phyloP scores from a whole-genome alignment of 148 eudicot species.

The Hydrangea macrophylla region DNA sequence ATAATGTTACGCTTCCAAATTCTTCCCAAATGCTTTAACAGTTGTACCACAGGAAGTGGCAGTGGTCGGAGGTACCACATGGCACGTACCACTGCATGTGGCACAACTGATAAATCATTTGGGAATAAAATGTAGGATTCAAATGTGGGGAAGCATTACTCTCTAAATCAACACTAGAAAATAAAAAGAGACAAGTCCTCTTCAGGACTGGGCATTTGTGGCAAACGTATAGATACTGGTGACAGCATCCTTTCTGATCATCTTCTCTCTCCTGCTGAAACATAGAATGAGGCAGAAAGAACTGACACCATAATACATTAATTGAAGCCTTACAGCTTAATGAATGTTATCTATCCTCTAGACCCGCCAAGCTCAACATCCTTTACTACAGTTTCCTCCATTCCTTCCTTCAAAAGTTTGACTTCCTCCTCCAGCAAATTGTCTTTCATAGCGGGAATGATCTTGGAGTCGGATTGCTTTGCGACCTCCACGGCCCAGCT shows the following conservation, averaged over 20 bases:
- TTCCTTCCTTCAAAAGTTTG: slow-evolving; percentile 30
- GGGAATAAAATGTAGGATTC: no score
- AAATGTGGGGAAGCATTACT: no score
- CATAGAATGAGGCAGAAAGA: neutral
- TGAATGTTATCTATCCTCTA: slow-evolving; percentile 2
- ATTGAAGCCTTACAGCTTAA: neutral
- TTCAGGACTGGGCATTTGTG: no score
- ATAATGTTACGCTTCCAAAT: no score
- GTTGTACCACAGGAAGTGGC: no score
- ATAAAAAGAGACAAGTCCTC: neutral
- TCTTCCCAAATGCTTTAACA: no score
- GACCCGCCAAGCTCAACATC: slow-evolving; percentile 26
- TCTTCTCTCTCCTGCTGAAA: neutral
- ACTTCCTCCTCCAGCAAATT: slow-evolving; percentile 38
- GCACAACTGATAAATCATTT: no score
- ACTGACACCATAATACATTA: neutral
- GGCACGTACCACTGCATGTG: no score
- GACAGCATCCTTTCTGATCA: neutral
- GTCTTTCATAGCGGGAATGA: slow-evolving; percentile 7
- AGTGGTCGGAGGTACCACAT: no score
- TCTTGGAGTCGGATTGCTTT: slow-evolving; percentile 19
- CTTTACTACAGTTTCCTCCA: slow-evolving; percentile 16
- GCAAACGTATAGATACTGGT: neutral
- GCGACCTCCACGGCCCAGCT: slow-evolving; percentile 35
- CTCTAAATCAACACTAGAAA: neutral